Evolutionary conservation across 306 rosid genomes (phyloP), one percentile per base, ranked within the genome.

Genomic region (Cicer arietinum): DNA sequence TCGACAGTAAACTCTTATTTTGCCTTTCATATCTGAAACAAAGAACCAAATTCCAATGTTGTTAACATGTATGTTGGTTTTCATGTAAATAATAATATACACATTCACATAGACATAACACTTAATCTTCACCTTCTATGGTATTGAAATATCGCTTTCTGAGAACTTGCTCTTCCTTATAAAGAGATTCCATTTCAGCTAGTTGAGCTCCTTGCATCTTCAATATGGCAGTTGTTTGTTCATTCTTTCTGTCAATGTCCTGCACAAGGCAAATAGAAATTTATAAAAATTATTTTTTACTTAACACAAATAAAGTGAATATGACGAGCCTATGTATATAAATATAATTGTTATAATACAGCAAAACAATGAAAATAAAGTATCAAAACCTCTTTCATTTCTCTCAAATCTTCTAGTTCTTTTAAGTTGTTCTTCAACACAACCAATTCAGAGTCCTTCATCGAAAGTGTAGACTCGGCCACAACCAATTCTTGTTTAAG

Each of bases 231-330:
- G 96, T 93, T 57, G 99, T 92, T 88, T 94, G 99, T 84, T 89
- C 95, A 65, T 92, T 89, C 88, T 94, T 94, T 85, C 99, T 85
- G 83, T 94, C 99, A 46, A 94, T 94, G 79, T 94, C 99, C 99
- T 94, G 69, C 57, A 84, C 16, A 48, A 77, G 72, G 65, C 45
- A 77, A 70, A 71, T 6, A 64, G 20, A 35, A 79, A 65, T 60
- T 58, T 39, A 53, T 43, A 22, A 72, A 50, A 64, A 11, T 67
- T 2, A 30, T 40, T 17, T 18, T 69, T 67, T 39, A 77, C 64
- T 13, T 13, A 7, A 52, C 22, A 82, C 41, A 75, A 77, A 43
- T 46, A 22, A 56, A 62, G 10, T 16, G 60, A 44, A 76, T 11
- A 18, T 68, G 48, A n/a, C 71, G 30, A 66, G 40, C 70, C 17